Evolutionary conservation across 495 filamentous ascomycete genomes (phyloP).

Genomic region (Gamarada debralockiae): DNA sequence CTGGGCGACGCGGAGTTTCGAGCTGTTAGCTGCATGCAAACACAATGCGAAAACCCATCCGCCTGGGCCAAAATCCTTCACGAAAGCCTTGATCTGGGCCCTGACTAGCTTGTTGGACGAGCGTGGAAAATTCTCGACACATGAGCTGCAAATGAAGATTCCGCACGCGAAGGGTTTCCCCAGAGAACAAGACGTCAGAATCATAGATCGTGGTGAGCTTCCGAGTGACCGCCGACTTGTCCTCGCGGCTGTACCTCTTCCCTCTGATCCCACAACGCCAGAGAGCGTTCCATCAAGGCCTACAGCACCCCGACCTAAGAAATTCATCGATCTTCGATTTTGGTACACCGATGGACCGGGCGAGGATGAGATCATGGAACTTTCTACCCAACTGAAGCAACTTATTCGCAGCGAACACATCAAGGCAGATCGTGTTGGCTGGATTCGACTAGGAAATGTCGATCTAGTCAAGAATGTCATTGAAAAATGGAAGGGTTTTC

Average conservation of each 20-base stretch:
- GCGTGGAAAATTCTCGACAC: too few relatives aligned
- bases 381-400: not conserved
- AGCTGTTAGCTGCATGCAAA: too few relatives aligned
- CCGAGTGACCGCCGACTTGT: slow-evolving; percentile 5
- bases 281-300: not conserved
- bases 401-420: slow-evolving; percentile 2
- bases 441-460: slow-evolving; percentile 4
- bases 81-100: too few relatives aligned
- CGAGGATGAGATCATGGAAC: slow-evolving; percentile 5
- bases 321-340: slow-evolving; percentile 8
- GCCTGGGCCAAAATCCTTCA: too few relatives aligned
- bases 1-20: too few relatives aligned
- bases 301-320: not conserved
- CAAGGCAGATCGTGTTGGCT: not conserved
- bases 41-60: too few relatives aligned
- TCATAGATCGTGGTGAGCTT: too few relatives aligned
- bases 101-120: too few relatives aligned
- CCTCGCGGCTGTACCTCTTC: not conserved
- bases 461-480: slow-evolving; percentile 1
- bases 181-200: too few relatives aligned
- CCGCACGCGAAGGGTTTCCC: too few relatives aligned
- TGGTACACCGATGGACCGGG: not conserved
- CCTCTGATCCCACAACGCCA: not conserved
- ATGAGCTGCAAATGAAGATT: too few relatives aligned
- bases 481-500: not conserved